Conservation (phyloP, 257 asterid species). For the Przewalskia tangutica region DNA sequence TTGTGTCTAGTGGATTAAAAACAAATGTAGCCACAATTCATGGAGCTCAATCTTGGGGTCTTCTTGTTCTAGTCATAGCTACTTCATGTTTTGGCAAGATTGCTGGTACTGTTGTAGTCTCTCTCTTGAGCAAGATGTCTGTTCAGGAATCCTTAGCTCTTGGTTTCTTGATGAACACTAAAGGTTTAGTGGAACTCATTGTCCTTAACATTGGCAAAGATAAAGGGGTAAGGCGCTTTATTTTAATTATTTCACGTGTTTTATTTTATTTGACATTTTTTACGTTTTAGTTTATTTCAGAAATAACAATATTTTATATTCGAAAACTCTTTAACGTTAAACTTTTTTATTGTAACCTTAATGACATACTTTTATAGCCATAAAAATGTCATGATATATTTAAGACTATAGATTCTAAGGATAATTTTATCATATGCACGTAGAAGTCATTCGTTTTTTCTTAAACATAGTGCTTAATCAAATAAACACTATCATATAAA, state of each 20-base stretch:
- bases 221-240: conserved; percentile 18
- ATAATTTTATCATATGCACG: too few species aligned
- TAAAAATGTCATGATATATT: too few species aligned
- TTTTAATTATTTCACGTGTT: not conserved
- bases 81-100: conserved; percentile 43
- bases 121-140: conserved; percentile 27
- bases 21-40: not conserved
- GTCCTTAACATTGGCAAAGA: conserved; percentile 30
- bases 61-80: conserved; percentile 32
- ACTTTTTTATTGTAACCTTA: too few species aligned
- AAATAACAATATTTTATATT: too few species aligned
- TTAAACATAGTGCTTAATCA: too few species aligned
- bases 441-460: too few species aligned
- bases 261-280: not conserved
- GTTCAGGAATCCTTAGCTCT: conserved; percentile 34
- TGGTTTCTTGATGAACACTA: conserved; percentile 50
- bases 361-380: too few species aligned
- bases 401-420: too few species aligned
- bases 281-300: not conserved
- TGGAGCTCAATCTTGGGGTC: conserved; percentile 37
- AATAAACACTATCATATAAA: too few species aligned
- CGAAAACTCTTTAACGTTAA: too few species aligned
- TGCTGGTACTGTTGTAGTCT: conserved; percentile 27
- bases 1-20: conserved; percentile 2
- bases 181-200: conserved; percentile 31